A percentile compares a stretch with the other conserved stretches of the same genome.
These are phyloP conservation scores for Brettanomyces sp. DNA, from an alignment of 805 yeast species.

Conservation along the genomic window DNA sequence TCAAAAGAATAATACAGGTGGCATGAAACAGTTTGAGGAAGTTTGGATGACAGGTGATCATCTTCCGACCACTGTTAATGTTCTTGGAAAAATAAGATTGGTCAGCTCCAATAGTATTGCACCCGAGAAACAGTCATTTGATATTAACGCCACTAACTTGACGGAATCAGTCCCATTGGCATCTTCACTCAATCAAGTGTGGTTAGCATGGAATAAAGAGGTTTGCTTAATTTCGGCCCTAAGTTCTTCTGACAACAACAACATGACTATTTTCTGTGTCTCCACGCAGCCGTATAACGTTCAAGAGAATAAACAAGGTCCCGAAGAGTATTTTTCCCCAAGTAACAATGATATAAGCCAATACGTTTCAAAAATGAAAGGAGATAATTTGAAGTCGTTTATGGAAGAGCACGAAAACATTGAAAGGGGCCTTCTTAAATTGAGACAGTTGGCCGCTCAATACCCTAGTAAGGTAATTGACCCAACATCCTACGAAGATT, in stretches of 20 bases:
- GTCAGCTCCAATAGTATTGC: no score
- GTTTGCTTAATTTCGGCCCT: constrained; percentile 10
- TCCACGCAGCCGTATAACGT: no score
- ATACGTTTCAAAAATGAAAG: constrained; percentile 2
- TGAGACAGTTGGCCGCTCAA: constrained; percentile 5
- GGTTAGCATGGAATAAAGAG: constrained; percentile 18
- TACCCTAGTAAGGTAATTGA: constrained; percentile 5
- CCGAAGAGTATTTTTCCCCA: not conserved
- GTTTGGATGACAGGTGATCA: constrained; percentile 4
- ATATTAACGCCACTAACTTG: no score
- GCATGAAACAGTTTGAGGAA: constrained; percentile 9
- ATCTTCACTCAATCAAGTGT: constrained; percentile 12
- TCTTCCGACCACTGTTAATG: constrained; percentile 15
- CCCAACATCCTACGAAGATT: constrained; percentile 8
- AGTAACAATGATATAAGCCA: not conserved
- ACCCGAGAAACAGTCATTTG: no score
- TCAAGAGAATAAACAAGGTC: no score
- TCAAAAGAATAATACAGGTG: constrained; percentile 10
- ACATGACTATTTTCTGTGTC: not conserved
- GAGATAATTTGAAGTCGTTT: constrained; percentile 2
- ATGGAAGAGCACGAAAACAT: not conserved
- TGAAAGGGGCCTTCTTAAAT: constrained; percentile 3
- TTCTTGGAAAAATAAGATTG: no score
- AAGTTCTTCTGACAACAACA: not conserved
- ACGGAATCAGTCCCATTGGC: constrained; percentile 2